Evolutionary conservation across 108 stramenopile genomes (phyloP).

Genomic region (Discostella pseudostelligera): DNA sequence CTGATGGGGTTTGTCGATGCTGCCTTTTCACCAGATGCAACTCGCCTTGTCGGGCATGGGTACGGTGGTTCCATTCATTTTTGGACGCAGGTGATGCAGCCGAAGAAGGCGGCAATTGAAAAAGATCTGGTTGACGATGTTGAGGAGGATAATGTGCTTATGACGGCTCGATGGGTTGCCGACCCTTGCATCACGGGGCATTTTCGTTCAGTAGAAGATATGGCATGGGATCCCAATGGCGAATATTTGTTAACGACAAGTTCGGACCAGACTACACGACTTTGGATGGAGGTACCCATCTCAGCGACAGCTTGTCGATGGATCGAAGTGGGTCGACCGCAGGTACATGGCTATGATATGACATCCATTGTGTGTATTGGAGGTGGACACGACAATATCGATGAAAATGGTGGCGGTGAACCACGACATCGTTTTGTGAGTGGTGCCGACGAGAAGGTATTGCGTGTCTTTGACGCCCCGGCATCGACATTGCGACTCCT

Average conservation of each 20-base stretch:
- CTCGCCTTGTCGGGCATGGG: slow-evolving; percentile 75
- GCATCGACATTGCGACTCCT: slow-evolving; percentile 58
- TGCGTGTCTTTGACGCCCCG: slow-evolving; percentile 86
- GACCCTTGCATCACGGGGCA: slow-evolving; percentile 84
- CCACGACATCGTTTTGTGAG: slow-evolving; percentile 70
- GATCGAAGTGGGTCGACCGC: slow-evolving; percentile 83
- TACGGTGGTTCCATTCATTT: slow-evolving; percentile 85
- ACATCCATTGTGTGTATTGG: slow-evolving; percentile 68
- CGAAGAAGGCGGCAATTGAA: slow-evolving; percentile 17
- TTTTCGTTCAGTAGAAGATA: slow-evolving; percentile 69
- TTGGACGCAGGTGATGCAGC: slow-evolving; percentile 45
- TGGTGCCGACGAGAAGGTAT: slow-evolving; percentile 88
- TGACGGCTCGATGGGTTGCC: slow-evolving; percentile 61
- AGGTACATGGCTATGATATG: slow-evolving; percentile 88
- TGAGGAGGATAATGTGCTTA: slow-evolving; percentile 40
- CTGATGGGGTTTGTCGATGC: slow-evolving; percentile 74
- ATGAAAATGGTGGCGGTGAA: slow-evolving; percentile 17
- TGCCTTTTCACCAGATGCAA: slow-evolving; percentile 42
- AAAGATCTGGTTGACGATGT: slow-evolving; percentile 19
- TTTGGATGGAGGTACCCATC: slow-evolving; percentile 65
- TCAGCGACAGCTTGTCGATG: slow-evolving; percentile 33
- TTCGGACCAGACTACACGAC: slow-evolving; percentile 81
- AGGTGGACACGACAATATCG: slow-evolving; percentile 8
- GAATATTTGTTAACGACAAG: slow-evolving; percentile 77
- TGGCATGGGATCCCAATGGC: slow-evolving; percentile 79